phyloP scores from a whole-genome alignment of 805 yeast species.

The Yamadazyma akitaensis region DNA sequence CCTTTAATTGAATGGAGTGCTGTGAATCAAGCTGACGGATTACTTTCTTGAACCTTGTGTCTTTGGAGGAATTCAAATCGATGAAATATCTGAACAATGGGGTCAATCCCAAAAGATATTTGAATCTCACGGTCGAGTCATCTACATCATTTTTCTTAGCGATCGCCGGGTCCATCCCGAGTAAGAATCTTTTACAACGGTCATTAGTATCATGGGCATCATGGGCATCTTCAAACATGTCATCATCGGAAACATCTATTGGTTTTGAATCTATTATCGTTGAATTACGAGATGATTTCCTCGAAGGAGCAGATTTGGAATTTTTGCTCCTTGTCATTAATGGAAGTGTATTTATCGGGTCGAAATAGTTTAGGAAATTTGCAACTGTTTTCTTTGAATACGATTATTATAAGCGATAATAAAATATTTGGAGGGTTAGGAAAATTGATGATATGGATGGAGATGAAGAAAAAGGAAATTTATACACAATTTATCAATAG shows the following conservation, averaged over 20 bases:
- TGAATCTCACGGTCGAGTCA: constrained; percentile 76
- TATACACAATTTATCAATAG: background rate
- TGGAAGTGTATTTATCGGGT: background rate
- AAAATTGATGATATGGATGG: background rate
- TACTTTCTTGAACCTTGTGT: constrained; percentile 62
- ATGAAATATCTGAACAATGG: constrained; percentile 87
- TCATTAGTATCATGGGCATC: background rate
- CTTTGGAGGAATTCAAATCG: constrained; percentile 75
- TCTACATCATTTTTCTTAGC: constrained; percentile 51
- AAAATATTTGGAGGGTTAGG: background rate
- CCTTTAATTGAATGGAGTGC: constrained; percentile 33
- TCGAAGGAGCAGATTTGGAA: background rate
- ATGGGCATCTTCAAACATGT: background rate
- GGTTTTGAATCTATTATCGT: background rate
- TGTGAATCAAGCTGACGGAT: constrained; percentile 56
- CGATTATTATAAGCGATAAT: background rate
- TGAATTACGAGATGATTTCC: background rate
- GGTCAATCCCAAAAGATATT: constrained; percentile 75
- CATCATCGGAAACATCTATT: background rate
- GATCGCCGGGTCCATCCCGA: constrained; percentile 52
- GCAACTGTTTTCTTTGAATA: background rate
- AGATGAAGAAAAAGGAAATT: background rate
- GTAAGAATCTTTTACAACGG: constrained; percentile 36
- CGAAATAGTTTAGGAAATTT: background rate
- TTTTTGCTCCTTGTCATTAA: constrained; percentile 6